Percentiles rank a stretch among this genome's conserved stretches.
Evolutionary conservation across 164 flowering plant species (phyloP).

Genomic region (Cinnamomum chago): DNA sequence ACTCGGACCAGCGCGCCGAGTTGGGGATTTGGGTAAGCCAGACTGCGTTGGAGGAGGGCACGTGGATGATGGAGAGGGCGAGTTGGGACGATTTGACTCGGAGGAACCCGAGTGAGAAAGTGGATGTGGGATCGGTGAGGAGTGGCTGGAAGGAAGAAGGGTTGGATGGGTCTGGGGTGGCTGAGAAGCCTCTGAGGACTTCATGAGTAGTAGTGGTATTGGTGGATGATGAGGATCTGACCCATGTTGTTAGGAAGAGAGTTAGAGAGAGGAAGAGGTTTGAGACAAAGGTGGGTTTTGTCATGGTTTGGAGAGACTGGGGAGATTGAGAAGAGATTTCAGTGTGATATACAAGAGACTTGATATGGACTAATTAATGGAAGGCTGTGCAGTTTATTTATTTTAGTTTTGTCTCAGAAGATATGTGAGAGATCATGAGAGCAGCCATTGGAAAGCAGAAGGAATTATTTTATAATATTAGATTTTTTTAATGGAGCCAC

Average conservation of each 20-base stretch:
- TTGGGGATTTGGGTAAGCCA: constrained; percentile 48
- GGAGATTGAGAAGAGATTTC: not conserved
- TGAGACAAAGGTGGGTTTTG: not conserved
- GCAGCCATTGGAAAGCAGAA: too few species aligned
- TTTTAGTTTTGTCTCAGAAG: too few species aligned
- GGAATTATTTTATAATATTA: too few species aligned
- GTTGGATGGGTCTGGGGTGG: constrained; percentile 51
- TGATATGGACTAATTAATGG: too few species aligned
- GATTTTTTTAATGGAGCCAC: too few species aligned
- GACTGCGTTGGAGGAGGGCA: constrained; percentile 47
- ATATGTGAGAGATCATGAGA: too few species aligned
- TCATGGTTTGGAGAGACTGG: not conserved
- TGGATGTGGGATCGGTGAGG: constrained; percentile 47
- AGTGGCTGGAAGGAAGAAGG: constrained; percentile 49
- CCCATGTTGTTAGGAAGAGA: not conserved
- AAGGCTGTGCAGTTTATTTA: too few species aligned
- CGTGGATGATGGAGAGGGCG: constrained; percentile 66
- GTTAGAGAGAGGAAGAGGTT: not conserved
- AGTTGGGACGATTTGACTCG: constrained; percentile 46
- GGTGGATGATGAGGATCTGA: too few species aligned
- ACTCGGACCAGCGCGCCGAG: constrained; percentile 41
- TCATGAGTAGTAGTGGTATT: constrained; percentile 17
- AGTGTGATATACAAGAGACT: not conserved
- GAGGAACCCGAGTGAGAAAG: constrained; percentile 72
- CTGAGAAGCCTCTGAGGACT: constrained; percentile 54